Evolutionary conservation across 1,284 basidiomycete genomes (phyloP).

Genomic region (Cerrena zonata): DNA sequence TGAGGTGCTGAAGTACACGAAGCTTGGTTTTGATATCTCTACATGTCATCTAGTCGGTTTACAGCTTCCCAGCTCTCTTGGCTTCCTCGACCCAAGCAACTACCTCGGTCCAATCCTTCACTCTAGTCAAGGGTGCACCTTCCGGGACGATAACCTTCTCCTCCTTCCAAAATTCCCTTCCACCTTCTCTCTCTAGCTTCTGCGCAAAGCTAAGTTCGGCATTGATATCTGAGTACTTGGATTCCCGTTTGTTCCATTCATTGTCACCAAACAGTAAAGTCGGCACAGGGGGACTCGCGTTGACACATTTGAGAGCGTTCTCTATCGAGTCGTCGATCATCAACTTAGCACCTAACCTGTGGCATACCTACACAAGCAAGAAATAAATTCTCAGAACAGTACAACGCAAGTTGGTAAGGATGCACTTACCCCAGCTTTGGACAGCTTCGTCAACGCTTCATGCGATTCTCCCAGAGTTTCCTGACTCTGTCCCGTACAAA

Average conservation of each 20-base stretch:
- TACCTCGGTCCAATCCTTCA: conserved; percentile 53
- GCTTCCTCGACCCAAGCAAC: conserved; percentile 41
- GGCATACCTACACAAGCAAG: conserved; percentile 47
- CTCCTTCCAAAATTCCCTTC: conserved; percentile 52
- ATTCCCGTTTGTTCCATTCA: conserved; percentile 63
- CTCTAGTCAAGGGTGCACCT: conserved; percentile 41
- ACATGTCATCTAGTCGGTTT: neutral
- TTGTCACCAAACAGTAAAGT: conserved; percentile 77
- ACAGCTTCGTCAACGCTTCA: conserved; percentile 53
- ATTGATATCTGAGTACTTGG: conserved; percentile 37
- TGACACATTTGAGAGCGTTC: conserved; percentile 61
- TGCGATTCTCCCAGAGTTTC: conserved; percentile 42
- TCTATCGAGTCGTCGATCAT: conserved; percentile 77
- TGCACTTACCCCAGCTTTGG: conserved; percentile 59
- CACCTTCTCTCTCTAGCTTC: conserved; percentile 43
- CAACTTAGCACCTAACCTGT: conserved; percentile 54
- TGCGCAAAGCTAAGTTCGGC: conserved; percentile 58
- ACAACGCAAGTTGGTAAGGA: neutral
- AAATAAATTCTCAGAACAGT: neutral
- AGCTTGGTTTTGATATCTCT: no score
- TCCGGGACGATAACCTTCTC: conserved; percentile 39
- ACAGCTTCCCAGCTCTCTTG: conserved; percentile 26
- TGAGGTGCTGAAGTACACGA: no score
- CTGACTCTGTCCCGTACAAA: conserved; percentile 74
- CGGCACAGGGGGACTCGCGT: conserved; percentile 35